Percentiles rank a stretch among this genome's conserved stretches.
Conservation (phyloP, 768 basidiomycete species). For the Rhodosporidiobolus odoratus region DNA sequence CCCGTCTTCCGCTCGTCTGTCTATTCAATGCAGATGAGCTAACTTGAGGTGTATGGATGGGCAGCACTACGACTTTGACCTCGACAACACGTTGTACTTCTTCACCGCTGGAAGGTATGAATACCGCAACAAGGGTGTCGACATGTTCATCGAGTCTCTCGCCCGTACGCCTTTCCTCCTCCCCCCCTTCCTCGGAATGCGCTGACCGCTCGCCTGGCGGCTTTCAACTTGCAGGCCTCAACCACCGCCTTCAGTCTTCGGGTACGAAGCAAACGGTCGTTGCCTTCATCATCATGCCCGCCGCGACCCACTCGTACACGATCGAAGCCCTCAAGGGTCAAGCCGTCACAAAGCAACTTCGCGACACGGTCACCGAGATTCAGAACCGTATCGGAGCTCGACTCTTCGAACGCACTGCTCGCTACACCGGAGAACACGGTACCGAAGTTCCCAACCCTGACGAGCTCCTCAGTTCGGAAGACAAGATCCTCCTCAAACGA, state of each 20-base stretch:
- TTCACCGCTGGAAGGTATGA: slow-evolving; percentile 99
- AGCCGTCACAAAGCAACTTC: slow-evolving; percentile 92
- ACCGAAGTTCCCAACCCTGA: slow-evolving; percentile 65
- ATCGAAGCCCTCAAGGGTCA: slow-evolving; percentile 95
- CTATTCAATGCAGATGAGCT: neutral
- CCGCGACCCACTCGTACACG: slow-evolving; percentile 90
- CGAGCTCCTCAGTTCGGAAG: slow-evolving; percentile 77
- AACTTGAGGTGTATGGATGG: neutral
- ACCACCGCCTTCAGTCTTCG: slow-evolving; percentile 58
- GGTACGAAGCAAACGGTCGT: slow-evolving; percentile 78
- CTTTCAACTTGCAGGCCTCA: slow-evolving; percentile 50
- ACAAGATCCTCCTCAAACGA: slow-evolving; percentile 88
- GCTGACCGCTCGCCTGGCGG: too few relatives aligned
- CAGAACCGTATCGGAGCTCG: slow-evolving; percentile 86
- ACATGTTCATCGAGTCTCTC: slow-evolving; percentile 97
- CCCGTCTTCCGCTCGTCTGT: too few relatives aligned
- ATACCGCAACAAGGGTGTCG: slow-evolving; percentile 98
- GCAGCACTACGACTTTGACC: slow-evolving; percentile 73
- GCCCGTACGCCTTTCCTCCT: slow-evolving; percentile 56
- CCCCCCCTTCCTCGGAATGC: neutral
- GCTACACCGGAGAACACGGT: slow-evolving; percentile 78
- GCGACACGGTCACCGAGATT: slow-evolving; percentile 92
- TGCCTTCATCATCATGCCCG: slow-evolving; percentile 99
- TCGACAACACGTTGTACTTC: slow-evolving; percentile 64
- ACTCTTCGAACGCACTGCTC: slow-evolving; percentile 87